Evolutionary conservation across 1,139 yeast genomes (phyloP), one percentile per base, ranked within the genome.

Genomic region (Suhomyces kunorum): DNA sequence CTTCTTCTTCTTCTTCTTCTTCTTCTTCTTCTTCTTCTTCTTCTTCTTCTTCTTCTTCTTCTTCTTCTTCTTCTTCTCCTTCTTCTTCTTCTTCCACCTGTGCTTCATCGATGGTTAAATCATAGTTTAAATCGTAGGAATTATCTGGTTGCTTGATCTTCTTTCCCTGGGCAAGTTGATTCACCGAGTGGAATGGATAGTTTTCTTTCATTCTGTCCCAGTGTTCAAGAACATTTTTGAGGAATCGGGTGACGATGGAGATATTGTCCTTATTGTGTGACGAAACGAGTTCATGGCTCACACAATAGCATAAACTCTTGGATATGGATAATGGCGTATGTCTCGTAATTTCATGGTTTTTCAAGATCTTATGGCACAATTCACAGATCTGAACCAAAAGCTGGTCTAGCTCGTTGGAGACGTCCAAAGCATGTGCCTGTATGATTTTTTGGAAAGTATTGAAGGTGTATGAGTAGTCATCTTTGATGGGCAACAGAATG

Each of bases 271-370:
- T 70, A 45, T 68, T 74, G 38, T 66, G 62, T 22, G 76, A 56
- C 38, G 67, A 72, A 3, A 75, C 57, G 33, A 69, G 61, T 51
- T 77, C 79, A 44, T 78, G 80, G 43, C 81, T 75, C 27, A 81
- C 49, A 20, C 81, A 70, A 35, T 78, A 74, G 7, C 78, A 63
- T 31, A 80, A 55, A 20, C 78, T 61, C 52, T 71, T 78, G 26
- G 82, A 63, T 27, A 81, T 51, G 1, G 79, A 62, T 17, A 58
- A 58, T 6, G 73, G 49, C 6, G 68, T 71, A 48, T 80, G 83
- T 43, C 66, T 69, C 2, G 85, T 78, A 0, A 48, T 43, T 25
- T 31, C 32, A 4, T 53, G 32, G 36, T 63, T 58, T 6, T 53
- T 45, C 11, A 74, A 47, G 15, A 77, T 56, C 8, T 62, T 57